phyloP scores from a whole-genome alignment of 176 grass and related monocot species.

The Carex parvula region DNA sequence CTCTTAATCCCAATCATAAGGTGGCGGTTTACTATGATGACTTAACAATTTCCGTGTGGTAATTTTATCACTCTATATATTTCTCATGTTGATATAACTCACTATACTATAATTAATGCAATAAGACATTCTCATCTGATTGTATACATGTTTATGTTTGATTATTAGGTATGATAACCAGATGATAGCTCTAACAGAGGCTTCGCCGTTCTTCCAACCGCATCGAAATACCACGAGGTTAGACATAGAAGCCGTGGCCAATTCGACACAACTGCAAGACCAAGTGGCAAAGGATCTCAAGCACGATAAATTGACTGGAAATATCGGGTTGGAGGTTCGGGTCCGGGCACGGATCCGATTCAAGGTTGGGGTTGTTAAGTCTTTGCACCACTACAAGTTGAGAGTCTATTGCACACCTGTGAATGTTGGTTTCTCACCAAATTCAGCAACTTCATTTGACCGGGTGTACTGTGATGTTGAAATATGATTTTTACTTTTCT shows the following conservation, averaged over 20 bases:
- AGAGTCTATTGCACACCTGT: constrained; percentile 58
- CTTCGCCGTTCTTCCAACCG: constrained; percentile 62
- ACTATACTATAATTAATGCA: not conserved
- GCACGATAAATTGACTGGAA: constrained; percentile 40
- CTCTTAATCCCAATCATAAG: constrained; percentile 49
- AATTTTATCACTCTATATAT: not conserved
- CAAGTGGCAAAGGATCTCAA: constrained; percentile 35
- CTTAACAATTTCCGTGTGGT: constrained; percentile 55
- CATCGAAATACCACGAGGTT: constrained; percentile 49
- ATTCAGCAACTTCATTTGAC: constrained; percentile 42
- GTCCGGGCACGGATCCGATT: constrained; percentile 48
- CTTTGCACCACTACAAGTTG: constrained; percentile 45
- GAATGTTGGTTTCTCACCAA: constrained; percentile 32
- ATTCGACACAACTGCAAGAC: constrained; percentile 20
- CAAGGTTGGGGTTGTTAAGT: constrained; percentile 53
- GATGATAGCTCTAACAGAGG: constrained; percentile 39
- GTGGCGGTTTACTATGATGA: constrained; percentile 40
- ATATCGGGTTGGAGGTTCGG: constrained; percentile 63
- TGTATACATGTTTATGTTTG: not conserved
- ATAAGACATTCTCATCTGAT: not conserved
- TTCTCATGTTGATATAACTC: not conserved
- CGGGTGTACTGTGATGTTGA: constrained; percentile 61
- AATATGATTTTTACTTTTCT: constrained; percentile 30
- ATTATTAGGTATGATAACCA: constrained; percentile 28
- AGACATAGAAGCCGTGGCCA: constrained; percentile 28